Evolutionary conservation across 2,329 filamentous ascomycete species (phyloP).

Genomic region (Stagonosporopsis cucurbitacearum): DNA sequence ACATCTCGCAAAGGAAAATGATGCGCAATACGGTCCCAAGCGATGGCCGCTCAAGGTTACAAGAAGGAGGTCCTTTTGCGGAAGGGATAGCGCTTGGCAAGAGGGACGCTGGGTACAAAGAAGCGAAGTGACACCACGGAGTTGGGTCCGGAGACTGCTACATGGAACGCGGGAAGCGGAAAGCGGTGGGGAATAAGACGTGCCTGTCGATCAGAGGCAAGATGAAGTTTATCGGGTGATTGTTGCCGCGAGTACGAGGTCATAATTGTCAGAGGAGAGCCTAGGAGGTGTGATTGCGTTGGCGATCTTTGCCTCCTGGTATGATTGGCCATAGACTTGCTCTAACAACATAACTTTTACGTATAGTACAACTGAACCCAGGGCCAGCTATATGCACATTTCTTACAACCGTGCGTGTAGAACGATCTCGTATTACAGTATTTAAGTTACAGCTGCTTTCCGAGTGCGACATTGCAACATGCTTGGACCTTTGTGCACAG

Average conservation of each 20-base stretch:
- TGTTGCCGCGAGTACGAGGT: not conserved
- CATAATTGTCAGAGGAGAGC: not conserved
- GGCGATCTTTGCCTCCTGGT: not conserved
- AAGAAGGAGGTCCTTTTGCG: conserved; percentile 2
- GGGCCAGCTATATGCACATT: not conserved
- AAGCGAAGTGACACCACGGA: conserved; percentile 1
- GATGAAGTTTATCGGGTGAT: conserved; percentile 4
- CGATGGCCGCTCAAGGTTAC: not conserved
- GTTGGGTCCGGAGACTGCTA: not conserved
- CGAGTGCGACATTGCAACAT: not conserved
- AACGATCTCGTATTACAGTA: not conserved
- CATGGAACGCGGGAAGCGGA: not conserved
- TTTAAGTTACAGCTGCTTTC: too few relatives aligned
- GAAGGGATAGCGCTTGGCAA: conserved; percentile 5
- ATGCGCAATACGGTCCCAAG: conserved; percentile 4
- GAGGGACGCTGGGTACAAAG: not conserved
- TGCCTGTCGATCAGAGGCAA: conserved; percentile 10
- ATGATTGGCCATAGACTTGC: not conserved
- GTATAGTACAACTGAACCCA: too few relatives aligned
- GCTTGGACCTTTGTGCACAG: not conserved
- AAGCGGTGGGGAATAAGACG: not conserved
- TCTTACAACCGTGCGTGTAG: not conserved
- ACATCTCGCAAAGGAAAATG: conserved; percentile 5
- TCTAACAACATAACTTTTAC: too few relatives aligned
- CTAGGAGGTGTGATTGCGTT: not conserved